Conservation (phyloP, 108 stramenopile genomes). For the Nitzschia putrida region DNA sequence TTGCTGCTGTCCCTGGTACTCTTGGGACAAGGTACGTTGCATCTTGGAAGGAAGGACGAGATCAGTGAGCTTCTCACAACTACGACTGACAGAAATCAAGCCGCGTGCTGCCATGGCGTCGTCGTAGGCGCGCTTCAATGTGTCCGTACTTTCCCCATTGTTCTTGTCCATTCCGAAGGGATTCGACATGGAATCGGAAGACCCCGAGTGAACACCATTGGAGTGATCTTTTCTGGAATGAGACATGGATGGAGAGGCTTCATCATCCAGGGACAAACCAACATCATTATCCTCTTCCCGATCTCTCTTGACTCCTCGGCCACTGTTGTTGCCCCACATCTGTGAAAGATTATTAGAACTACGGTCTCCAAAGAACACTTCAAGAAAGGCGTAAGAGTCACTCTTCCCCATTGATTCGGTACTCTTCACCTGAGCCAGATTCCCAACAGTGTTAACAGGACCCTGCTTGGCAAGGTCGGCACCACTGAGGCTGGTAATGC, state of each 20-base stretch:
- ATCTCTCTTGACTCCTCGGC: slow-evolving; percentile 61
- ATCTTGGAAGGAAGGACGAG: slow-evolving; percentile 84
- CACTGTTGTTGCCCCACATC: slow-evolving; percentile 36
- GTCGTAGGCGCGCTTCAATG: slow-evolving; percentile 83
- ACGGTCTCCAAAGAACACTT: slow-evolving; percentile 89
- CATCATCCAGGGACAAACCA: slow-evolving; percentile 87
- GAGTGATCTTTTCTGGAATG: slow-evolving; percentile 19
- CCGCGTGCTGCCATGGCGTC: slow-evolving; percentile 89
- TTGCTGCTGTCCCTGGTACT: slow-evolving; percentile 74
- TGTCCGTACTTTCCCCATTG: slow-evolving; percentile 42
- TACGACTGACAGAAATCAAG: slow-evolving; percentile 81
- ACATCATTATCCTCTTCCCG: slow-evolving; percentile 89
- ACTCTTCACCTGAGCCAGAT: slow-evolving; percentile 89
- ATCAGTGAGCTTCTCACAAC: slow-evolving; percentile 85
- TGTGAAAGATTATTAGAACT: slow-evolving; percentile 43
- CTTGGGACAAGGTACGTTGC: slow-evolving; percentile 82
- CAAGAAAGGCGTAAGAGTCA: slow-evolving; percentile 92
- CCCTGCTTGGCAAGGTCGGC: slow-evolving; percentile 86
- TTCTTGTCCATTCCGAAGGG: slow-evolving; percentile 9
- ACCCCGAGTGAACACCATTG: slow-evolving; percentile 17
- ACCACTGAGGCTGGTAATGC: slow-evolving; percentile 84
- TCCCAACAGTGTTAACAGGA: slow-evolving; percentile 81
- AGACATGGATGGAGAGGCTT: slow-evolving; percentile 53
- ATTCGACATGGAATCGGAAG: not conserved
- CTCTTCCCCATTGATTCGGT: slow-evolving; percentile 79